Base-by-base conservation (phyloP, 148 eudicot genomes). In the Chenopodium berlandieri region DNA sequence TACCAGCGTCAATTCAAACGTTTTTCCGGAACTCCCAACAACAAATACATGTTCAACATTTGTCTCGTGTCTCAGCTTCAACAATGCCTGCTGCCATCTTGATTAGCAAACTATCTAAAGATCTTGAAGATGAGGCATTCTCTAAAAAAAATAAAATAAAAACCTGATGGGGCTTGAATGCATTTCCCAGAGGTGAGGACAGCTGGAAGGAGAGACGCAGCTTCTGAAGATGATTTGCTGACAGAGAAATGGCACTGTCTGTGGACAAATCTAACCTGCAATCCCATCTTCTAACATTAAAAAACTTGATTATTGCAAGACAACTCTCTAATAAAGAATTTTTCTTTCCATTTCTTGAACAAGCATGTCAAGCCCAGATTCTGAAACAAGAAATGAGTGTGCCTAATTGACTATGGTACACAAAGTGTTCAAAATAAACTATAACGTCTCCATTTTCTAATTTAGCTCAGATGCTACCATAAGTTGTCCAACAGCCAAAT, bases 81-180 rank as follows among this genome's bases (percentile, higher is more conserved):
- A 90, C 74, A 94, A 86, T 44, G 92, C 98, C 99, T 94, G 94
- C 78, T 82, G 44, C 25, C 63, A 83, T 44, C 72, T 75, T 30
- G 37, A 77, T 81, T 62, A 80, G 83, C 67, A 72, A 64, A 83
- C 65, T 25, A 63, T 67, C 14, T 14, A 62, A 50, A 32, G 46
- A 27, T 47, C 11, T 44, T 62, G 65, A 63, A 78, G 32, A 31
- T 31, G 32, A 31, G 32, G 7, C 34, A 20, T 34, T 72, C 40
- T 32, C 17, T 9, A 32, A 31, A 73, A 48, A 48, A 65, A 22
- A 46, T 7, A 20, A 50, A 72, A 79, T 12, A 13, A 63, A 78
- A 82, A 94, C 99, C 98, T 96, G 99, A 82, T 96, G 99, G 69
- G 99, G 99, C 68, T 88, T 89, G 76, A 96, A 96, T 70, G 89